These are phyloP conservation scores for Tricholoma saponaceum DNA, from an alignment of 768 basidiomycete species.

Conservation along the genomic window DNA sequence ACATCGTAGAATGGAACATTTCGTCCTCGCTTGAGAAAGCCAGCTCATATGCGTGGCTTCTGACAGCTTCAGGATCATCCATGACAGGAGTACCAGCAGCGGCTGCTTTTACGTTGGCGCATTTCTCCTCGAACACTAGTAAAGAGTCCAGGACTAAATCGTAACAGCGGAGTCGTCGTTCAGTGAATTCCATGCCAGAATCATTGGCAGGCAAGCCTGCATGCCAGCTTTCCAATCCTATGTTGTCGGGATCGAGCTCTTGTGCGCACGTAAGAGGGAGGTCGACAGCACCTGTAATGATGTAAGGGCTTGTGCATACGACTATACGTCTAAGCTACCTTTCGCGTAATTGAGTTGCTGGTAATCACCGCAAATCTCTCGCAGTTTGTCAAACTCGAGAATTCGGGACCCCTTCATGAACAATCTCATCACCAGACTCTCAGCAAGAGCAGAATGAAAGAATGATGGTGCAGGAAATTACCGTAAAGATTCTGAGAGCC, in stretches of 20 bases:
- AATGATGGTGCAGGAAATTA: conserved; percentile 25
- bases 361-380: conserved; percentile 88
- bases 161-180: conserved; percentile 72
- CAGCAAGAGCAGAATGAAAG: conserved; percentile 2
- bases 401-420: conserved; percentile 87
- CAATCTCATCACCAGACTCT: conserved; percentile 42
- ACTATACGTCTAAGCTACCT: conserved; percentile 39
- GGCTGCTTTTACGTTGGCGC: conserved; percentile 23
- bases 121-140: conserved; percentile 70
- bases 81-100: conserved; percentile 19
- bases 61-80: conserved; percentile 66
- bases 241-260: conserved; percentile 70
- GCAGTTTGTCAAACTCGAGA: conserved; percentile 77
- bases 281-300: conserved; percentile 67
- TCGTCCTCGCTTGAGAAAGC: conserved; percentile 85
- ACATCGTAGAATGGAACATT: conserved; percentile 90
- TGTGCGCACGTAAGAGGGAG: conserved; percentile 83
- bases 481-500: conserved; percentile 86
- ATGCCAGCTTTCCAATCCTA: conserved; percentile 75
- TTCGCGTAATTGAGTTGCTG: conserved; percentile 78
- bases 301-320: background rate
- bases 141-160: conserved; percentile 81
- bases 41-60: conserved; percentile 80
- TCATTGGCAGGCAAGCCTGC: conserved; percentile 56
- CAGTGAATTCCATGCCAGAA: conserved; percentile 50